phyloP scores from a whole-genome alignment of 2,329 filamentous ascomycete species.

The Trichoderma asperellum region DNA sequence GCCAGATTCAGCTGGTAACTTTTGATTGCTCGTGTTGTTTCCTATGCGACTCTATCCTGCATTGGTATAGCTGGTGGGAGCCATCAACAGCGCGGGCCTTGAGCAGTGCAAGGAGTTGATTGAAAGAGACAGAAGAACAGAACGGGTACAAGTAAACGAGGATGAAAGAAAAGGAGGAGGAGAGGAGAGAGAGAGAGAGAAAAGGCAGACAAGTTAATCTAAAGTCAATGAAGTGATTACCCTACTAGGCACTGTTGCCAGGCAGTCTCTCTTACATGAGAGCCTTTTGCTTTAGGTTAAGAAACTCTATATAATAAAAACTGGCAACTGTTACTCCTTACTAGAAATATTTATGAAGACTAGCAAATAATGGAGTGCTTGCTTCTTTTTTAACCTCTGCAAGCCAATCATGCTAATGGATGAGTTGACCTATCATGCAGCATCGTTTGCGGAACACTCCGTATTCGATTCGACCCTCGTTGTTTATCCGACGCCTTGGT shows the following conservation, averaged over 20 bases:
- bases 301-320: background rate
- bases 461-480: background rate
- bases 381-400: background rate
- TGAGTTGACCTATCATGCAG: background rate
- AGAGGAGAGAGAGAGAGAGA: no score
- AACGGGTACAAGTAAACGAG: background rate
- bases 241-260: no score
- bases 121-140: background rate
- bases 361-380: background rate
- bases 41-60: background rate
- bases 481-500: constrained; percentile 5
- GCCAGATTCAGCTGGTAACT: constrained; percentile 10
- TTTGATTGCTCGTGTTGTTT: background rate
- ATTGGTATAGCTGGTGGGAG: background rate
- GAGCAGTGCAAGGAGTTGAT: background rate
- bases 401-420: background rate
- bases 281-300: background rate
- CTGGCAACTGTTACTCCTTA: background rate
- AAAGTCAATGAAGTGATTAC: background rate
- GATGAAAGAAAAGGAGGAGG: background rate
- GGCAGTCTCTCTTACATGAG: no score
- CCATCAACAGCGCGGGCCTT: background rate
- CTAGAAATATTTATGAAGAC: background rate
- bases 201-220: background rate
- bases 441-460: background rate